Base-by-base conservation (phyloP, 2,329 filamentous ascomycete species). In the Calonectria multiphialidica region DNA sequence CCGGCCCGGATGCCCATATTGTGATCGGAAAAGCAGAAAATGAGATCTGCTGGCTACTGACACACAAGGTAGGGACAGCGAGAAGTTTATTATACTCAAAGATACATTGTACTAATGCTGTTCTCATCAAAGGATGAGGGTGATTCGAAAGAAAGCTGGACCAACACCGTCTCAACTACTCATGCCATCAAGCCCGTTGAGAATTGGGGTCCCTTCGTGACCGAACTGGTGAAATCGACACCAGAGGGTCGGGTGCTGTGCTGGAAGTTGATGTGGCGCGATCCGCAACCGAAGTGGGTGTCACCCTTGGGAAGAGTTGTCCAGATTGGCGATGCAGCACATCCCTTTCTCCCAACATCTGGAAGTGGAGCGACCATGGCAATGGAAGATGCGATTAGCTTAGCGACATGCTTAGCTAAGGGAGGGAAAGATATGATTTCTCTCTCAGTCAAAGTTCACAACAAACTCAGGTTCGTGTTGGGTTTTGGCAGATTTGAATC, bases 191-290 rank as follows among this genome's bases (percentile, higher is more conserved):
- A 40, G 25, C 33, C 12, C 13, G 53, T 57, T 35, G 35, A 57
- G 33, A 25, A 57, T 35, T 57, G 53, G 53, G 53, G 53, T 2
- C 13, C 53, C 0, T 57, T 57, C 7, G 33, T 35, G 12, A 25
- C 33, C 10, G 53, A 57, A 25, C 7, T 57, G 9, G 40, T 57
- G 2, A 57, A 40, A 9, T 21, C 33, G 21, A 57, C 53, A 3
- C 53, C 53, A 18, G 53, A 57, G 16, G 53, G 33, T 5, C 33
- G 53, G 5, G 53, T 40, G 16, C 5, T 57, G 12, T 37, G 33
- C 53, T 57, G 53, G 53, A 57, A 57, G 21, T 8, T 57, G 7
- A 57, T 57, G 53, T 57, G 53, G 53, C 53, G 53, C 53, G 33
- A 57, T 25, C 53, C 53, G 40, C 53, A 57, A 4, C 33, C 53